Base-by-base conservation (phyloP, 805 yeast genomes). In the Cyberlindnera amylophila region DNA sequence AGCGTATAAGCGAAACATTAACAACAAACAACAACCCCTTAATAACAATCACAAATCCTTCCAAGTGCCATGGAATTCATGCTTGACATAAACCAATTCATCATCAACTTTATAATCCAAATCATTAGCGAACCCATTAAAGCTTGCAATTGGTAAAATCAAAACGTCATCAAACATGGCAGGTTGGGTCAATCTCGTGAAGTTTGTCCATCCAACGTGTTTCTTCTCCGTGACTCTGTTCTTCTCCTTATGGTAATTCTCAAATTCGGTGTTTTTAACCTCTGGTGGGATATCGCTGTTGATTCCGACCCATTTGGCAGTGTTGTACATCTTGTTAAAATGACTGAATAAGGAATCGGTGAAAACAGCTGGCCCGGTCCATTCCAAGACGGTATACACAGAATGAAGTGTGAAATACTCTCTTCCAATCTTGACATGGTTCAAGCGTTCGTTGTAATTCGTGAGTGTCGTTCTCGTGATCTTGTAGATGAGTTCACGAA, bases 351-450 rank as follows among this genome's bases (percentile, higher is more conserved):
- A 53, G 1, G 66, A 61, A 44, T 75, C 78, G 2, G 82, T 74
- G 67, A 77, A 75, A 3, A 65, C 50, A 1, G 74, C 79, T 12
- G 74, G 66, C 0, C 82, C 82, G 0, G 82, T 76, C 82, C 82
- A 77, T 41, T 65, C 69, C 27, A 71, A 59, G 16, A 76, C 66
- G 50, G 82, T 87, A 13, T 83, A 55, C 43, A 81, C 79, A 47
- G 78, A 76, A 12, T 84, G 81, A 34, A 74, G 66, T 0, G 78
- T 68, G 39, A 68, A 63, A 47, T 54, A 53, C 12, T 49, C 49
- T 47, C 29, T 42, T 18, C 58, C 36, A 61, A 70, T 51, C 68
- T 62, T 39, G 41, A 53, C 50, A 44, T 46, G 44, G 37, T 41
- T 36, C 38, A 50, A 39, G 61, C 38, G 62, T 53, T 13, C 64